phyloP scores from a whole-genome alignment of 306 rosid genomes.

The Mucuna pruriens region DNA sequence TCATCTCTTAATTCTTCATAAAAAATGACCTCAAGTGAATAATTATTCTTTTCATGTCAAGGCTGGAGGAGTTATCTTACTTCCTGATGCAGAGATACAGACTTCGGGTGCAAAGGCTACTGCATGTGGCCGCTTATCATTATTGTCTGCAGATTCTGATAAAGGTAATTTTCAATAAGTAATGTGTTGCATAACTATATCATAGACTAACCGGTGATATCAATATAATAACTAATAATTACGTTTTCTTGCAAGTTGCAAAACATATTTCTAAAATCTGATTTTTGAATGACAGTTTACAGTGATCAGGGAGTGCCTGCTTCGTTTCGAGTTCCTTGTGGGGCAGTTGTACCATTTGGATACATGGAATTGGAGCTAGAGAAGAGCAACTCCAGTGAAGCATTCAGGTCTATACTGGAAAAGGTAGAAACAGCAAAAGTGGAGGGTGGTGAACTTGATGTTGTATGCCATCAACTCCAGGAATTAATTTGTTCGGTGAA shows the following conservation, averaged over 20 bases:
- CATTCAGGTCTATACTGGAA: slow-evolving; percentile 66
- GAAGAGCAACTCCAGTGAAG: slow-evolving; percentile 62
- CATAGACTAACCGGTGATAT: not conserved
- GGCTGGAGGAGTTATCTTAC: slow-evolving; percentile 76
- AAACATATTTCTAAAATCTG: slow-evolving; percentile 34
- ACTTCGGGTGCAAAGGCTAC: slow-evolving; percentile 96
- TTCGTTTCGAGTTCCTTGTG: slow-evolving; percentile 77
- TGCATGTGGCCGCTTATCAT: slow-evolving; percentile 83
- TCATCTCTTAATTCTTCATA: not conserved
- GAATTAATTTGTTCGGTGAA: slow-evolving; percentile 71
- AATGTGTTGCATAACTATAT: slow-evolving; percentile 20
- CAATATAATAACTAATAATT: slow-evolving; percentile 1
- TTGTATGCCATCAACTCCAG: slow-evolving; percentile 72
- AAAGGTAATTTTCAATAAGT: slow-evolving; percentile 57
- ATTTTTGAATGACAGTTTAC: slow-evolving; percentile 61
- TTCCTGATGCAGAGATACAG: slow-evolving; percentile 72
- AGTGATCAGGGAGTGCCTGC: slow-evolving; percentile 87
- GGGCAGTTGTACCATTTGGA: slow-evolving; percentile 95
- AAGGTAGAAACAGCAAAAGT: slow-evolving; percentile 70
- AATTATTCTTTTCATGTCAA: slow-evolving; percentile 45
- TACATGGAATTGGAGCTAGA: slow-evolving; percentile 84
- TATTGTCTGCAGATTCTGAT: slow-evolving; percentile 72
- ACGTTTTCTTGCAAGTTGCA: slow-evolving; percentile 31
- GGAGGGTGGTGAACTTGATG: slow-evolving; percentile 78
- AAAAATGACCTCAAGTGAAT: slow-evolving; percentile 2